Evolutionary conservation across 2,329 filamentous ascomycete genomes (phyloP), one percentile per base, ranked within the genome.

Genomic region (Cladophialophora yegresii): DNA sequence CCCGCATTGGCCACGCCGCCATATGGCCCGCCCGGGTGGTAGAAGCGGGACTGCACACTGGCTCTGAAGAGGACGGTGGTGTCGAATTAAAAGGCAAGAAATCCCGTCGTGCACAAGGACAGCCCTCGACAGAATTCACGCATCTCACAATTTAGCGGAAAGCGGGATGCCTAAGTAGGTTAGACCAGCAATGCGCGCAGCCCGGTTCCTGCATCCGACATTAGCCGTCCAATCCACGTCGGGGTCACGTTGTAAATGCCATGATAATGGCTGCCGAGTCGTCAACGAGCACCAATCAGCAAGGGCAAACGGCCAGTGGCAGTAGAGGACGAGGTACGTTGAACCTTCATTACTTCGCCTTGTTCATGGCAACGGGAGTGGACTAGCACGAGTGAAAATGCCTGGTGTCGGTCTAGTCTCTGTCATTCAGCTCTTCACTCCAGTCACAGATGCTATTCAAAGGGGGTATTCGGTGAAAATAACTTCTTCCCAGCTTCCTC

Each of bases 21-120:
- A 62, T 20, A 56, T 56, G 59, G 59, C 53, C 53, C 59, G 53
- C 22, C 33, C 26, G 36, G 32, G 9, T 22, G 10, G 28, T 23
- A 40, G 45, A 32, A 23, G 49, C 12, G 28, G 32, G n/a, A 13
- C n/a, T 20, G 40, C 20, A 23, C 2, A 62, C 28, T 51, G 16
- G 59, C 28, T 12, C 16, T 13, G 26, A 51, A 47, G 50, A 33
- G 23, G 22, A 16, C n/a, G 13, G 30, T 9, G 26, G 30, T 20
- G 20, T 59, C 57, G 57, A 59, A 59, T 59, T 59, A 47, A 30
- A 36, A 23, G 57, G 28, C 47, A 28, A 43, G 47, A 51, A 51
- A 32, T 50, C 43, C 45, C 13, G 57, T 59, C 57, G 57, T 59
- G 57, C 26, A 12, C 43, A 33, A 30, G 16, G 23, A 22, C 30